Percentiles rank a stretch among this genome's conserved stretches.
phyloP scores from a whole-genome alignment of 1,139 yeast genomes.

The Pichia cactophila region DNA sequence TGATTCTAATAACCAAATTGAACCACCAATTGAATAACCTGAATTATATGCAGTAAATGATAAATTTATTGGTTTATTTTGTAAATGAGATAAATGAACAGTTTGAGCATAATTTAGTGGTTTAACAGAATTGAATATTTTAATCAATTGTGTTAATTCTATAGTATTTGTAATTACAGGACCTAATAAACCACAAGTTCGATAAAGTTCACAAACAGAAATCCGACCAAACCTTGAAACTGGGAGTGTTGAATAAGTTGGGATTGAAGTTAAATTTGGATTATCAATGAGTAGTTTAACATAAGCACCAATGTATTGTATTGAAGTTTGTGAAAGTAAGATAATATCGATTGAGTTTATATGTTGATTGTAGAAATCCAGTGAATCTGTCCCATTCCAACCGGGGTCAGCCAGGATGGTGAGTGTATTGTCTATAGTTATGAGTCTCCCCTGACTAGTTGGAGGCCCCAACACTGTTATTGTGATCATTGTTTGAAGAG shows the following conservation, averaged over 20 bases:
- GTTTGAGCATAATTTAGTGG: conserved; percentile 77
- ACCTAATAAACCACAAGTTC: conserved; percentile 68
- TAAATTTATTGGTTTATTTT: conserved; percentile 51
- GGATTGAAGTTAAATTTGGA: conserved; percentile 61
- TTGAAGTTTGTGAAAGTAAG: conserved; percentile 77
- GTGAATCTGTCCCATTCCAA: conserved; percentile 46
- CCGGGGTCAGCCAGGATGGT: conserved; percentile 63
- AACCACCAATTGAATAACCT: conserved; percentile 92
- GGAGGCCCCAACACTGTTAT: not conserved
- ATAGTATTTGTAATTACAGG: conserved; percentile 55
- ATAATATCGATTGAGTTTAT: conserved; percentile 45
- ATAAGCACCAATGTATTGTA: conserved; percentile 76
- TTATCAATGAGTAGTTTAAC: conserved; percentile 56
- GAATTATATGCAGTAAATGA: conserved; percentile 79
- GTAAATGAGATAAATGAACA: conserved; percentile 35
- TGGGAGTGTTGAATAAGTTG: conserved; percentile 83
- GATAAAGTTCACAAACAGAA: conserved; percentile 72
- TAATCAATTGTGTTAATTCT: conserved; percentile 72
- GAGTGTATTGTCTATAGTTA: conserved; percentile 39
- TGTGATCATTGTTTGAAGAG: not conserved
- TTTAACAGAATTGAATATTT: conserved; percentile 34
- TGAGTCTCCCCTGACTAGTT: conserved; percentile 32
- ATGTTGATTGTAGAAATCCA: conserved; percentile 2
- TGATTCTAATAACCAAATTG: conserved; percentile 71
- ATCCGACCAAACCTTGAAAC: conserved; percentile 81